These are phyloP conservation scores for Ophiocordyceps sinensis DNA, from an alignment of 2,329 filamentous ascomycete species.

Conservation along the genomic window DNA sequence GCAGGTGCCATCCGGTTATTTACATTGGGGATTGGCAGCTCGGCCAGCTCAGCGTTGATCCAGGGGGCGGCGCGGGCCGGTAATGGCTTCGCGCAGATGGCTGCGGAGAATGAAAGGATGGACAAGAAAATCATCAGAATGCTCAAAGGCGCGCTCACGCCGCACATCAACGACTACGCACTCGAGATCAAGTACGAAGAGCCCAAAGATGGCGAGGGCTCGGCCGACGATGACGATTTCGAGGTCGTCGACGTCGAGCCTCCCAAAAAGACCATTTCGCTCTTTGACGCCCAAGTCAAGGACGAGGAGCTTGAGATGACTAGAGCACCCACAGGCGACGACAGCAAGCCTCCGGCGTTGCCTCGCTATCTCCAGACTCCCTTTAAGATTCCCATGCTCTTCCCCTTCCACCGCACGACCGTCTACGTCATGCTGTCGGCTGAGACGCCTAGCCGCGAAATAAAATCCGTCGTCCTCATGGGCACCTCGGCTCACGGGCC, in stretches of 20 bases:
- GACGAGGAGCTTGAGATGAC: conserved; percentile 23
- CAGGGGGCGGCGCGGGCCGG: conserved; percentile 40
- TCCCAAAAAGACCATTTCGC: conserved; percentile 33
- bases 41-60: conserved; percentile 35
- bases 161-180: conserved; percentile 49
- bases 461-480: conserved; percentile 40
- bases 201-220: background rate
- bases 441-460: conserved; percentile 22
- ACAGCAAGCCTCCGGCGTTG: conserved; percentile 32
- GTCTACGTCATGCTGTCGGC: conserved; percentile 52
- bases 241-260: conserved; percentile 42
- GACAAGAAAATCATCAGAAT: conserved; percentile 57
- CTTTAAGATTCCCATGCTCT: conserved; percentile 46
- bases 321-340: conserved; percentile 3
- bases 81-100: conserved; percentile 46
- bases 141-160: conserved; percentile 55
- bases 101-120: conserved; percentile 48
- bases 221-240: conserved; percentile 37
- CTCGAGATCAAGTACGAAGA: conserved; percentile 45
- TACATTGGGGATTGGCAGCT: conserved; percentile 36
- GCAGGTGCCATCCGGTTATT: conserved; percentile 35
- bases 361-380: conserved; percentile 53
- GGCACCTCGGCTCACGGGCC: conserved; percentile 43
- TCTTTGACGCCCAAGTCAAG: conserved; percentile 39
- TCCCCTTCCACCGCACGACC: conserved; percentile 49